Evolutionary conservation across 768 basidiomycete genomes (phyloP), one percentile per base, ranked within the genome.

Genomic region (Suillus americanus): DNA sequence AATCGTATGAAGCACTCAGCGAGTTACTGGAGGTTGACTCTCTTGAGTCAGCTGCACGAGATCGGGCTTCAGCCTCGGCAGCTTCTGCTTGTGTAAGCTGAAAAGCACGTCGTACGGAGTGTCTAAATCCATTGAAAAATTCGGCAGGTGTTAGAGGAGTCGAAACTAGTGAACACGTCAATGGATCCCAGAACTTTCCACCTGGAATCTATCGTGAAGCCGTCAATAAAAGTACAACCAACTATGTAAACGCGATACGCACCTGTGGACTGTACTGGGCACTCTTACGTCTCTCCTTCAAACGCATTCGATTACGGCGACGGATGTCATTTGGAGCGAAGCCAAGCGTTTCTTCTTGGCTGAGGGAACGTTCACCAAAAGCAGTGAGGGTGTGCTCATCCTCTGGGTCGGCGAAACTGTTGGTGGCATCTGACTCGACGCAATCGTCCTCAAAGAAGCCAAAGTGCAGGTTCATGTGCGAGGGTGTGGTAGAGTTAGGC

Each of bases 321-420:
- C 63, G 62, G 14, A 35, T 25, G 4, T 41, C 25, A 16, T 33
- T 28, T 53, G 28, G 28, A 33, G 9, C 16, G 1, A 66, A 74
- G 0, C 79, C 79, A 3, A 81, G 65, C 41, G 77, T 77, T 35
- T 77, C 73, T 30, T 74, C 67, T 50, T 79, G 79, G 28, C 77
- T 71, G 1, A 80, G 71, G 1, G 82, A 82, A 28, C 84, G 80
- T 28, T 85, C 82, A 8, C 85, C 85, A 46, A 75, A 85, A 20
- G 75, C 81, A 30, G 71, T 76, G 51, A 86, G 67, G 0, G 77
- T 80, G 67, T 83, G 67, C 64, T 79, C 77, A 18, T 82, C 76
- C 7, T 81, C 77, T 0, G n/a, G 40, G 25, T 69, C 67, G 7
- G 14, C 14, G 3, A 1, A 3, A 38, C 23, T 56, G 7, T n/a